Evolutionary conservation across 495 filamentous ascomycete species (phyloP).

Genomic region (Xylaria nigripes): DNA sequence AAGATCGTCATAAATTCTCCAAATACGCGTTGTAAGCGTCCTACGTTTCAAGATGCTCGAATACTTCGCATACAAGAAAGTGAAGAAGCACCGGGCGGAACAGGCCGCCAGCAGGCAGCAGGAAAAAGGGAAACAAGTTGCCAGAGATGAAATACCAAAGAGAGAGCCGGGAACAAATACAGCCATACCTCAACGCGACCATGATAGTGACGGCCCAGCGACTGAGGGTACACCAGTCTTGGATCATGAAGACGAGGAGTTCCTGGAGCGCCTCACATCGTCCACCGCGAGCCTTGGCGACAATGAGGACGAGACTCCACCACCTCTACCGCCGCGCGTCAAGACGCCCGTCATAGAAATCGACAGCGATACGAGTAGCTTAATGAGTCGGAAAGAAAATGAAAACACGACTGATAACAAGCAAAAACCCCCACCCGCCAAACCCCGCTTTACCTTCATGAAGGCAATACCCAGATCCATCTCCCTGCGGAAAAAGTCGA

Average conservation of each 20-base stretch:
- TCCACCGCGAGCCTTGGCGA: constrained; percentile 8
- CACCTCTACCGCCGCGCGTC: constrained; percentile 34
- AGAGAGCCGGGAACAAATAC: background rate
- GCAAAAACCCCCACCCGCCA: constrained; percentile 9
- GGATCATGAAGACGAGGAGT: constrained; percentile 35
- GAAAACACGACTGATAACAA: constrained; percentile 11
- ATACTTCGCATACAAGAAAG: constrained; percentile 34
- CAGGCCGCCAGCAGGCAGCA: constrained; percentile 29
- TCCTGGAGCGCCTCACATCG: constrained; percentile 37
- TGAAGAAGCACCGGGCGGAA: constrained; percentile 37
- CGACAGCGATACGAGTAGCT: constrained; percentile 30
- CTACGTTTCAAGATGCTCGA: constrained; percentile 31
- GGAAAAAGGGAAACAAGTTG: constrained; percentile 17
- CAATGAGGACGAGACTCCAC: constrained; percentile 29
- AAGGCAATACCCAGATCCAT: constrained; percentile 12
- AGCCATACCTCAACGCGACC: constrained; percentile 6
- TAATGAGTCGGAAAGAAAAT: constrained; percentile 10
- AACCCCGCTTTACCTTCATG: constrained; percentile 34
- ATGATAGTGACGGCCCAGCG: background rate
- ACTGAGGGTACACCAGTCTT: constrained; percentile 27
- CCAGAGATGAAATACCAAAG: constrained; percentile 12
- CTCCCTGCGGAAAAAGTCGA: constrained; percentile 15
- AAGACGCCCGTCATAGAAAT: constrained; percentile 38
- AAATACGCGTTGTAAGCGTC: background rate
- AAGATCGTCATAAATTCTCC: background rate